Base-by-base conservation (phyloP, 768 basidiomycete genomes). In the Antrodiella citrinella region DNA sequence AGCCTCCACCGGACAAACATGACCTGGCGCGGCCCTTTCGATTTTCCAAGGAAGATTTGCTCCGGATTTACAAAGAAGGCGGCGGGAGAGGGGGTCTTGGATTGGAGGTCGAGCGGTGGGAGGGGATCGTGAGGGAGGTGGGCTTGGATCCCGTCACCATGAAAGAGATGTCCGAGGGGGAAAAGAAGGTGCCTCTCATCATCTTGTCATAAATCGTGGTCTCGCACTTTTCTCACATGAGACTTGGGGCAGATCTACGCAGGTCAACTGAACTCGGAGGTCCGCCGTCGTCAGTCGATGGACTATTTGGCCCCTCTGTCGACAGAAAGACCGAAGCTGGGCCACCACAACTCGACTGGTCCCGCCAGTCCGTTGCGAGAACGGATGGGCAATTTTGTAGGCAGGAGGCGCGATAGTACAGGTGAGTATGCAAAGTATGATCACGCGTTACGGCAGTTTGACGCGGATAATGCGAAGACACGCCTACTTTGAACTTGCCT, bases 101-200 rank as follows among this genome's bases (percentile, higher is more conserved):
- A 41, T 70, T 91, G 39, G 91, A 92, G 67, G 89, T 92, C 12
- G 91, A 91, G 67, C 75, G 85, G 54, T 91, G 87, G 85, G 86
- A 91, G 52, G 91, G 91, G 50, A 83, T 94, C 57, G 87, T 91
- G 21, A 81, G 84, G 51, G 90, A 91, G 62, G 69, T 75, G 20
- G 82, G 77, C 23, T 74, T 63, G 40, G 86, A 90, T 51, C 93
- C 93, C 15, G 67, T 84, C 26, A 78, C 80, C 38, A 61, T 91
- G 58, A 84, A 82, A 56, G 93, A 94, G 62, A 78, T 89, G 79
- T 72, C 72, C 51, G 90, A 91, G 47, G 69, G 72, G 19, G 92
- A 95, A 74, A 91, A 84, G 73, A 94, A 92, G 86, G 92, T 92
- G 45, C 53, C 53, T 55, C 45, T 51, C 45, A 49, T 53, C 50